These are phyloP conservation scores for Penicillium riverlandense DNA, from an alignment of 495 filamentous ascomycete species.

Conservation along the genomic window DNA sequence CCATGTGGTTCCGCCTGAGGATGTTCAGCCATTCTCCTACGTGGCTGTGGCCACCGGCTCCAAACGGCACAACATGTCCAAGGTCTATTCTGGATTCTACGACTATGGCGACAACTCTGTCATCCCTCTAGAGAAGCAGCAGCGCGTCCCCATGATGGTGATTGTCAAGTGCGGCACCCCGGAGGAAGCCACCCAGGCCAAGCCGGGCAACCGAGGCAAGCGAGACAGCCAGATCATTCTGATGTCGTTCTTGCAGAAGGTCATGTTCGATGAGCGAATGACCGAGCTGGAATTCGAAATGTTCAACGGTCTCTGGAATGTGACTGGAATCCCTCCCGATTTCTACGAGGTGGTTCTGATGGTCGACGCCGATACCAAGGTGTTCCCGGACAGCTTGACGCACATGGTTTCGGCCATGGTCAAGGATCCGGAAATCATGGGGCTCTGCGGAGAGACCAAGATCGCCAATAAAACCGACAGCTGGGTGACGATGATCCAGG, in stretches of 20 bases:
- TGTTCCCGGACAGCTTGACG: conserved; percentile 95
- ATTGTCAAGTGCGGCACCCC: conserved; percentile 95
- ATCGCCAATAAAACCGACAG: conserved; percentile 94
- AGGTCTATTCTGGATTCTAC: conserved; percentile 96
- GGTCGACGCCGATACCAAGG: conserved; percentile 98
- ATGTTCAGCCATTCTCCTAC: conserved; percentile 87
- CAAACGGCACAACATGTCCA: conserved; percentile 99
- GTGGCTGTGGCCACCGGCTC: conserved; percentile 94
- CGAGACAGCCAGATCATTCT: conserved; percentile 97
- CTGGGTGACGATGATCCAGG: conserved; percentile 98
- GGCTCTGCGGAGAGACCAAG: conserved; percentile 97
- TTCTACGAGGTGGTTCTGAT: conserved; percentile 97
- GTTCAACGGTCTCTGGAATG: conserved; percentile 98
- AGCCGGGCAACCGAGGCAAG: conserved; percentile 96
- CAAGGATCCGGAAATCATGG: conserved; percentile 98
- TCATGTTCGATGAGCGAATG: conserved; percentile 99
- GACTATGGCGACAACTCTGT: conserved; percentile 79
- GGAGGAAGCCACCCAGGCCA: conserved; percentile 69
- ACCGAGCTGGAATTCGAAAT: conserved; percentile 99
- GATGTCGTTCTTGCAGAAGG: conserved; percentile 99
- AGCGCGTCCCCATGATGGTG: conserved; percentile 98
- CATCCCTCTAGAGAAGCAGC: conserved; percentile 81
- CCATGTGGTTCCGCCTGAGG: conserved; percentile 64
- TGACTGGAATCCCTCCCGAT: conserved; percentile 95
- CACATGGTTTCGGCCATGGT: conserved; percentile 99